Conservation (phyloP, 2,329 filamentous ascomycete genomes). For the Nemania serpens region DNA sequence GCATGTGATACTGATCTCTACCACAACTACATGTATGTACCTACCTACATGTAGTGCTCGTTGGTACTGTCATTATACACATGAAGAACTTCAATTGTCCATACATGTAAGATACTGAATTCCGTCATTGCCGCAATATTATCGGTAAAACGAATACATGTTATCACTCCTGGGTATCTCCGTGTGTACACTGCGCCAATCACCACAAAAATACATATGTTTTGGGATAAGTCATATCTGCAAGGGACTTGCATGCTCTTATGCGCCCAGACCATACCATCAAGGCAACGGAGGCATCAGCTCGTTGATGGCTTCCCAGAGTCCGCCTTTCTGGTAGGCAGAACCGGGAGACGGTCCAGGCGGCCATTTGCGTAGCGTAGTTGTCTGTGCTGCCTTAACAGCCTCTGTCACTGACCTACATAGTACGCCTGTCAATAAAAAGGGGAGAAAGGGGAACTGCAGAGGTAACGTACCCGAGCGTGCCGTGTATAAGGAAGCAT, state of each 20-base stretch:
- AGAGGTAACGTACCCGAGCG: constrained; percentile 57
- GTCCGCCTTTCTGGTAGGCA: constrained; percentile 33
- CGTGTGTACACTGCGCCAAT: constrained; percentile 6
- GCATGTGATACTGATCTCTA: not conserved
- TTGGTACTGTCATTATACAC: not conserved
- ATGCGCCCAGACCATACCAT: not conserved
- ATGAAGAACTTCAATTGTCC: no score
- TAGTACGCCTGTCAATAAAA: constrained; percentile 13
- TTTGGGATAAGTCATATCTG: not conserved
- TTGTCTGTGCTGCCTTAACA: constrained; percentile 28
- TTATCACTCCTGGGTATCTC: constrained; percentile 14
- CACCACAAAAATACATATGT: not conserved
- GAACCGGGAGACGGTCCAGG: constrained; percentile 31
- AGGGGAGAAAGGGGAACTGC: not conserved
- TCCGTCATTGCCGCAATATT: not conserved
- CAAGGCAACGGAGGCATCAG: constrained; percentile 28
- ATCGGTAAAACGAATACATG: not conserved
- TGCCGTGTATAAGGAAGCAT: constrained; percentile 76
- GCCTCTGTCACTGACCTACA: constrained; percentile 34
- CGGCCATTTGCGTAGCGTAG: constrained; percentile 33
- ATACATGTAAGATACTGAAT: no score
- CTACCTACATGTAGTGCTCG: no score
- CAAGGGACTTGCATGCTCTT: not conserved
- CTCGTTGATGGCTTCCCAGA: constrained; percentile 37
- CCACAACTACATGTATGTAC: no score